Evolutionary conservation across 768 basidiomycete species (phyloP).

Genomic region (Phanerodontia chrysosporium): DNA sequence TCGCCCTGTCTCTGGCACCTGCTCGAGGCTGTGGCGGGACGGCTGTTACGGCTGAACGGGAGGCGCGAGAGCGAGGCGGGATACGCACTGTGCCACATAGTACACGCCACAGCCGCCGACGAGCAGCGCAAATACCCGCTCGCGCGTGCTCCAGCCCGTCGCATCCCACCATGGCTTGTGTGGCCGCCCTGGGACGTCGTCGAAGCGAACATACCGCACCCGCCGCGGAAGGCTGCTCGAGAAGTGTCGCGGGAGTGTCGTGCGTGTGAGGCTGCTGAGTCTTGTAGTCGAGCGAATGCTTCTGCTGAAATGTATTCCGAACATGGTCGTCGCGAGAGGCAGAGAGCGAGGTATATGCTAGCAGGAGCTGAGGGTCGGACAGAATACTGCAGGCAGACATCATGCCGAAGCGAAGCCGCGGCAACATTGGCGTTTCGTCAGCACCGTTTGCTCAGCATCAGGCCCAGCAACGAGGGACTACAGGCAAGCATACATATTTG

Average conservation of each 20-base stretch:
- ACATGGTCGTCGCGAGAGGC: too few species aligned
- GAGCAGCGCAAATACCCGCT: constrained; percentile 16
- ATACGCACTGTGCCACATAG: constrained; percentile 29
- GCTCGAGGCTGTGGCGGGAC: constrained; percentile 69
- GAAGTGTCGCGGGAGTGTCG: neutral
- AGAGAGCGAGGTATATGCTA: too few species aligned
- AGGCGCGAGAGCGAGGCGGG: neutral
- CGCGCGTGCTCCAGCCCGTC: neutral
- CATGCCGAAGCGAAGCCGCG: too few species aligned
- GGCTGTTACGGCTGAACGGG: neutral
- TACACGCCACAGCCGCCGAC: constrained; percentile 19
- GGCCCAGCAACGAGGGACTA: too few species aligned
- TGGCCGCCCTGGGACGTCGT: neutral
- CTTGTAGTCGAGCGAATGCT: neutral
- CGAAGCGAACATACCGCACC: neutral
- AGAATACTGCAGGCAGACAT: too few species aligned
- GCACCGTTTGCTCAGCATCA: too few species aligned
- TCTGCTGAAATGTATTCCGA: too few species aligned
- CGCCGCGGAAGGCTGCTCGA: neutral
- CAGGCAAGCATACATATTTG: too few species aligned
- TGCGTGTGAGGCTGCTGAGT: neutral
- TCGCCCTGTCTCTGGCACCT: constrained; percentile 81
- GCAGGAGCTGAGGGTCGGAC: too few species aligned
- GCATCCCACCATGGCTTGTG: neutral
- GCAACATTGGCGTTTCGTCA: too few species aligned